Conservation (phyloP, 129 eudicot genomes). For the Logfia minima region DNA sequence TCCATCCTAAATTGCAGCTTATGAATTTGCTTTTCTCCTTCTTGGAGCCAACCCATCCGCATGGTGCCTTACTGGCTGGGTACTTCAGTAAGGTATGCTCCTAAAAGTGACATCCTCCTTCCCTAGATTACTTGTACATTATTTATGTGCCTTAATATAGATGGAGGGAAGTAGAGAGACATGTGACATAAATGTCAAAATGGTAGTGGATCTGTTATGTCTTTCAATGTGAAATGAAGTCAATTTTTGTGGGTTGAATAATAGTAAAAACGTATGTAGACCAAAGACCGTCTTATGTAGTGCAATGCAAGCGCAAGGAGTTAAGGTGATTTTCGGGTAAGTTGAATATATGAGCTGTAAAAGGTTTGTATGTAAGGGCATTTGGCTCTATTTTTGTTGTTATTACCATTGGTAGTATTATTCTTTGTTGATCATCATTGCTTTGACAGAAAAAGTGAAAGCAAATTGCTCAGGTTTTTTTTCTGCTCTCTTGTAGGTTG, state of each 20-base stretch:
- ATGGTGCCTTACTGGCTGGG: constrained; percentile 88
- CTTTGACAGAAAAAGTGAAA: constrained; percentile 6
- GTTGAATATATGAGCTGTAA: not conserved
- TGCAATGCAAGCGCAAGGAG: not conserved
- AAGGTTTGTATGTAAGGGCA: not conserved
- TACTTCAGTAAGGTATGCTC: constrained; percentile 79
- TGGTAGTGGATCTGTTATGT: not conserved
- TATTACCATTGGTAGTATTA: not conserved
- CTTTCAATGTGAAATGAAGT: not conserved
- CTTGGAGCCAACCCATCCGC: constrained; percentile 79
- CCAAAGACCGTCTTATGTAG: not conserved
- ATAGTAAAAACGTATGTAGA: not conserved
- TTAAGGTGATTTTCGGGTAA: too few species aligned
- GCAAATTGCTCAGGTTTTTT: constrained; percentile 10
- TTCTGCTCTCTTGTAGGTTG: constrained; percentile 49
- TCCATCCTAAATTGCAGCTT: constrained; percentile 49
- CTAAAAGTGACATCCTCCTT: not conserved
- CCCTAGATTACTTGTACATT: constrained; percentile 9
- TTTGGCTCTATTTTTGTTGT: not conserved
- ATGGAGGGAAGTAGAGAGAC: constrained; percentile 1
- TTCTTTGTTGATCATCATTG: constrained; percentile 15
- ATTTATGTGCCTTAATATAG: not conserved
- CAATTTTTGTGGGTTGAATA: not conserved
- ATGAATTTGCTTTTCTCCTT: constrained; percentile 88
- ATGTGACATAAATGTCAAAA: not conserved